Base-by-base conservation (phyloP, 176 grass and related monocot genomes). In the Oryza officinalis region DNA sequence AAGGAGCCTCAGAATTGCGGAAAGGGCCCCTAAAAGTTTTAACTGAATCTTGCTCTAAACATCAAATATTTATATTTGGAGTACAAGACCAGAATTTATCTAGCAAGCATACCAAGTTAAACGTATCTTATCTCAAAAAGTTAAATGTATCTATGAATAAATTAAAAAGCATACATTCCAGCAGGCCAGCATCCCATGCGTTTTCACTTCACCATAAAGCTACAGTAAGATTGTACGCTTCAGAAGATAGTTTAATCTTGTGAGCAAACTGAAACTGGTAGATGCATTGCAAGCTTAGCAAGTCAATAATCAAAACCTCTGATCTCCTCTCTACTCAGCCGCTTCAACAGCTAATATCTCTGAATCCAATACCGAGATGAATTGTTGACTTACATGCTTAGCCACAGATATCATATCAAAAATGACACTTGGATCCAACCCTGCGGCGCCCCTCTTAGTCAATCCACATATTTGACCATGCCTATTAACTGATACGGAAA, bases 391-490 rank as follows among this genome's bases (percentile, higher is more conserved):
- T 20, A 91, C 90, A 76, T 89, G 85, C 82, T 89, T 94, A 38
- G 92, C 90, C 0, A 94, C 92, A 2, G 94, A 94, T 77, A 97
- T 89, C 94, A 97, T 92, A 78, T 97, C 92, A 9, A 91, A 87
- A 45, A 97, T 81, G 52, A 97, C 65, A 61, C 90, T 97, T 5
- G 92, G 92, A 69, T 97, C 94, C 86, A 97, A 71, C 23, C 90
- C 90, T 45, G 94, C 83, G 7, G 86, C 94, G 7, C 94, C 94
- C 27, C 92, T 85, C 69, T 97, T 97, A 17, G 90, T 92, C 76
- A 97, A 45, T 75, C 92, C 94, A 9, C 94, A 92, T 45, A 97
- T 87, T 61, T 89, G 88, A 0, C 94, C 92, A 27, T 85, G 88
- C 77, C 90, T 86, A 63, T 94, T 97, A 40, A 97, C 83, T 8